Percentiles rank a stretch among this genome's conserved stretches.
Conservation (phyloP, 768 basidiomycete genomes). For the Mrakia hoshinonis region DNA sequence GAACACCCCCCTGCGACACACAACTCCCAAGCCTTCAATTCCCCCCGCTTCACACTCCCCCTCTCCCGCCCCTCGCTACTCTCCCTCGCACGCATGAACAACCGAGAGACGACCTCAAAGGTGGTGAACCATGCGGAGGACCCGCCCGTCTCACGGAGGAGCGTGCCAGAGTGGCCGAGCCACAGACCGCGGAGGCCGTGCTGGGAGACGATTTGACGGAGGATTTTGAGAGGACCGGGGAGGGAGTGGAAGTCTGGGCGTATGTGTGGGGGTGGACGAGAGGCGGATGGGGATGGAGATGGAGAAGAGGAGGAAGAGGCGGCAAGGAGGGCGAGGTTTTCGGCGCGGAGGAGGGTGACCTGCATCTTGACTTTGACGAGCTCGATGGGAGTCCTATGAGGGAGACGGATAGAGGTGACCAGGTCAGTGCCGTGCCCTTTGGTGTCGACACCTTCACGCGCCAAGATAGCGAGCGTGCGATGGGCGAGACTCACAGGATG, state of each 20-base stretch:
- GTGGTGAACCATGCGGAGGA: conserved; percentile 82
- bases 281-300: no score
- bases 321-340: conserved; percentile 14
- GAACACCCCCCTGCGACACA: conserved; percentile 23
- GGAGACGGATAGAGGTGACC: neutral
- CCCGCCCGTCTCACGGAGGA: conserved; percentile 88
- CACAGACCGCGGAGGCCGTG: conserved; percentile 80
- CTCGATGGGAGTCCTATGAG: conserved; percentile 73
- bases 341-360: conserved; percentile 24
- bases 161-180: conserved; percentile 88
- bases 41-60: conserved; percentile 11
- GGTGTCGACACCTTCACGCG: neutral
- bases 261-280: neutral
- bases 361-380: conserved; percentile 91
- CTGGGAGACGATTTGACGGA: conserved; percentile 54
- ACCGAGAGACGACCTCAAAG: conserved; percentile 65
- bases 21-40: conserved; percentile 26
- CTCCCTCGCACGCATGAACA: conserved; percentile 46
- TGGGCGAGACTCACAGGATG: conserved; percentile 51
- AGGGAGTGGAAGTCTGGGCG: conserved; percentile 35
- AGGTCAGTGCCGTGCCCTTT: neutral
- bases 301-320: neutral
- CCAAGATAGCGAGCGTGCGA: neutral
- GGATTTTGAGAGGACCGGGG: conserved; percentile 66
- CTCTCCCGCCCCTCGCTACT: neutral